phyloP scores from a whole-genome alignment of 1,284 basidiomycete genomes.

The Sutorius eximius region DNA sequence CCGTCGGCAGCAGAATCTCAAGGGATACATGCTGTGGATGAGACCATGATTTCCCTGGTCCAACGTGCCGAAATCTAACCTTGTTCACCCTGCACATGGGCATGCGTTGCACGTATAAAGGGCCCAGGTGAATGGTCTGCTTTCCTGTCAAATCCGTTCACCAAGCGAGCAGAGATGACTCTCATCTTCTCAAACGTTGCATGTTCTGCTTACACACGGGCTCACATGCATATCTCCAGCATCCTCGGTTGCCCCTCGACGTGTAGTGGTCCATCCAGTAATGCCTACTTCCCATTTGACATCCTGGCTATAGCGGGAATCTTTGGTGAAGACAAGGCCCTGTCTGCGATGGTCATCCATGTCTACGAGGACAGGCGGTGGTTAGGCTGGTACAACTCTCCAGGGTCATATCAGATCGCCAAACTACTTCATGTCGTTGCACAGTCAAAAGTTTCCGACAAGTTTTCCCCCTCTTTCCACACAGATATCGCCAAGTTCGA shows the following conservation, averaged over 20 bases:
- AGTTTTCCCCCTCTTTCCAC: constrained; percentile 31
- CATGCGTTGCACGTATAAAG: no score
- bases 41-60: no score
- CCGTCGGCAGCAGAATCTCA: no score
- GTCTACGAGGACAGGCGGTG: constrained; percentile 30
- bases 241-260: constrained; percentile 3
- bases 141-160: no score
- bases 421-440: constrained; percentile 28
- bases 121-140: no score
- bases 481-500: constrained; percentile 31
- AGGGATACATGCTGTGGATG: no score
- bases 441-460: constrained; percentile 30
- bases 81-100: no score
- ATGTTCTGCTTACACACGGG: no score
- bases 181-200: no score
- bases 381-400: constrained; percentile 40
- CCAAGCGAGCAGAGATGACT: no score
- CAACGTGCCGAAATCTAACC: no score
- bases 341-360: constrained; percentile 37
- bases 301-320: constrained; percentile 30
- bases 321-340: constrained; percentile 37
- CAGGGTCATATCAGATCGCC: constrained; percentile 35
- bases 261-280: constrained; percentile 8
- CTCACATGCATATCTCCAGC: constrained; percentile 25
- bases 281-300: constrained; percentile 25